phyloP scores from a whole-genome alignment of 176 grass and related monocot species.

The Tillandsia fasciculata region DNA sequence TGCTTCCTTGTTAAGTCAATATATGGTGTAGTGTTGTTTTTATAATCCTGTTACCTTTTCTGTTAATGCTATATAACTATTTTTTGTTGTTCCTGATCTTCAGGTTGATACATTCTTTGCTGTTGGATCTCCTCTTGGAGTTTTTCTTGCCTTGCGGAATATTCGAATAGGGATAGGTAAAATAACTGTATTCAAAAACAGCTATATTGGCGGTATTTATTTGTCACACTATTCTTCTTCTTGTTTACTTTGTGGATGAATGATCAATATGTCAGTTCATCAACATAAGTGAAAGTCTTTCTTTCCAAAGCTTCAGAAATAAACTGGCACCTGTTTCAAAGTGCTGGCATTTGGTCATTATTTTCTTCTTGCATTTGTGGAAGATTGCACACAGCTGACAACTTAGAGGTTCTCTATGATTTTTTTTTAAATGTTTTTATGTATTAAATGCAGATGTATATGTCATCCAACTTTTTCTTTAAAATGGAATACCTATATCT shows the following conservation, averaged over 20 bases:
- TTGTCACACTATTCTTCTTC: background rate
- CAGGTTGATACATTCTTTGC: constrained; percentile 97
- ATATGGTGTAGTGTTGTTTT: background rate
- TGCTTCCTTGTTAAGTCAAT: constrained; percentile 15
- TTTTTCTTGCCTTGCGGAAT: constrained; percentile 85
- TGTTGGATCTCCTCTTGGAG: constrained; percentile 90
- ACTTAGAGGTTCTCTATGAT: background rate
- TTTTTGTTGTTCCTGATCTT: constrained; percentile 20
- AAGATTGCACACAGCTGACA: too few relatives aligned
- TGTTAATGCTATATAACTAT: constrained; percentile 9
- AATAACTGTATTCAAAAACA: background rate
- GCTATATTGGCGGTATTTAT: background rate
- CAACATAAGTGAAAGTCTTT: too few relatives aligned
- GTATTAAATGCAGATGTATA: too few relatives aligned
- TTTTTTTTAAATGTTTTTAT: background rate
- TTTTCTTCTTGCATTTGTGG: too few relatives aligned
- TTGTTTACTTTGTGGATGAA: background rate
- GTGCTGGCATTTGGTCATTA: too few relatives aligned
- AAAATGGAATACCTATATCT: background rate
- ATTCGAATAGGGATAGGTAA: constrained; percentile 91
- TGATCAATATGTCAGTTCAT: too few relatives aligned
- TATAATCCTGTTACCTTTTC: constrained; percentile 8
- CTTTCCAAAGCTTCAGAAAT: too few relatives aligned
- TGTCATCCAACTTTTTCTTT: background rate
- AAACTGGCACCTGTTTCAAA: too few relatives aligned